These are phyloP conservation scores for Rachicladosporium sp. DNA, from an alignment of 2,329 filamentous ascomycete genomes.

Conservation along the genomic window DNA sequence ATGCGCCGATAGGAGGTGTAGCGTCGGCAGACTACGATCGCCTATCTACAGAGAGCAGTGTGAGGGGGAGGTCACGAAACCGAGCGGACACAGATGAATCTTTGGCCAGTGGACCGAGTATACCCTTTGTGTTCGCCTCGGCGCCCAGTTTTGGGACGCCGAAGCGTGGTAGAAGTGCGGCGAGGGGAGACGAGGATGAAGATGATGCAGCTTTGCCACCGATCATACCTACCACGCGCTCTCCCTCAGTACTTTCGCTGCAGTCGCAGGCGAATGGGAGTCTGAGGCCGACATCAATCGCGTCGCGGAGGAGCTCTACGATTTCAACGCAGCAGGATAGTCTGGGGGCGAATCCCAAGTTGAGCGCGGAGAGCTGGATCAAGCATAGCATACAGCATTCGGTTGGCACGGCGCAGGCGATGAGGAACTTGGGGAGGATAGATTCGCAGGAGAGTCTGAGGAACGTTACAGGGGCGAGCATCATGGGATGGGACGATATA, in stretches of 20 bases:
- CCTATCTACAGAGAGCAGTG: slow-evolving; percentile 31
- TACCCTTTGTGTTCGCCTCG: too few relatives aligned
- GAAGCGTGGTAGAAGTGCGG: too few relatives aligned
- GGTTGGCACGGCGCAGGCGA: slow-evolving; percentile 10
- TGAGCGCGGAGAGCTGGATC: slow-evolving; percentile 23
- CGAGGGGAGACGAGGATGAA: slow-evolving; percentile 29
- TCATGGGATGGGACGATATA: neutral
- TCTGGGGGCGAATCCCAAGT: slow-evolving; percentile 7
- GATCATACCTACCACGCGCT: slow-evolving; percentile 1
- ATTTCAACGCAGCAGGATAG: slow-evolving; percentile 4
- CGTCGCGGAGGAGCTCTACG: neutral
- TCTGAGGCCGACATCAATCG: neutral
- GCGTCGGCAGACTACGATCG: slow-evolving; percentile 12
- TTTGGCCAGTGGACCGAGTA: too few relatives aligned
- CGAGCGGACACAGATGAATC: too few relatives aligned
- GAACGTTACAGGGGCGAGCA: too few relatives aligned
- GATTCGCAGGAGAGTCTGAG: slow-evolving; percentile 15
- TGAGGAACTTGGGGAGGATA: slow-evolving; percentile 11
- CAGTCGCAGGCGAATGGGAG: slow-evolving; percentile 10
- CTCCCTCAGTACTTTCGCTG: neutral
- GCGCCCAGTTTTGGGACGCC: too few relatives aligned
- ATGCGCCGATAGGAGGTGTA: slow-evolving; percentile 4
- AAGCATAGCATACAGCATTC: slow-evolving; percentile 13
- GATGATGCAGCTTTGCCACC: slow-evolving; percentile 50
- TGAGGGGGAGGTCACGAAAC: too few relatives aligned